These are phyloP conservation scores for Melanopsichium pennsylvanicum DNA, from an alignment of 1,284 basidiomycete species.

Conservation along the genomic window DNA sequence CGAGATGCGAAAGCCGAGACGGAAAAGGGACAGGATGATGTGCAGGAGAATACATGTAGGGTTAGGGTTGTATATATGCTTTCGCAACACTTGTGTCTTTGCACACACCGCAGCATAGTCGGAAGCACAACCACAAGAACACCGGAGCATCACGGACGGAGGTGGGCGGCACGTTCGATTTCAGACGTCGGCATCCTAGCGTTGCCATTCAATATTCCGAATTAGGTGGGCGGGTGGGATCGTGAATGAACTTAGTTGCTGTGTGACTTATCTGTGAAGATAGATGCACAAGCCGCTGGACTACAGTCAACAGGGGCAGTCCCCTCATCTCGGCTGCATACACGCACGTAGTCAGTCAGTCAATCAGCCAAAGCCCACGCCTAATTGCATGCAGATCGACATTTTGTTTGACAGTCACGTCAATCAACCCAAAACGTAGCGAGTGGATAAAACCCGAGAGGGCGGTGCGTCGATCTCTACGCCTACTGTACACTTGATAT, in stretches of 20 bases:
- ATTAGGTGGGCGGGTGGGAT: conserved; percentile 4
- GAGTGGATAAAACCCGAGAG: no score
- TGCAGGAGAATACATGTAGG: background rate
- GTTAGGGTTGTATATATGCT: conserved; percentile 34
- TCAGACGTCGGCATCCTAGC: conserved; percentile 6
- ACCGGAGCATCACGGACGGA: conserved; percentile 36
- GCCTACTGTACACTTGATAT: background rate
- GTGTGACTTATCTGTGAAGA: no score
- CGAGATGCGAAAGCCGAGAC: background rate
- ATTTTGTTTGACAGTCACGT: background rate
- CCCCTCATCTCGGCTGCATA: no score
- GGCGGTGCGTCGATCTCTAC: conserved; percentile 13
- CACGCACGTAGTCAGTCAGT: no score
- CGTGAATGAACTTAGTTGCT: background rate
- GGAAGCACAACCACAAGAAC: background rate
- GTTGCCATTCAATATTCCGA: background rate
- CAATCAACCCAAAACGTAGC: no score
- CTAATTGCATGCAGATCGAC: conserved; percentile 1
- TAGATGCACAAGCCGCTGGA: no score
- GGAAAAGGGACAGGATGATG: conserved; percentile 1
- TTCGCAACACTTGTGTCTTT: conserved; percentile 36
- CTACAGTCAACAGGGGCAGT: no score
- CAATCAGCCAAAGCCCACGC: no score
- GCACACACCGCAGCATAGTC: no score
- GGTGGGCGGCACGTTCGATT: no score